A percentile compares a stretch with the other conserved stretches of the same genome.
Evolutionary conservation across 2,329 filamentous ascomycete genomes (phyloP).

Genomic region (Monosporascus sp.): DNA sequence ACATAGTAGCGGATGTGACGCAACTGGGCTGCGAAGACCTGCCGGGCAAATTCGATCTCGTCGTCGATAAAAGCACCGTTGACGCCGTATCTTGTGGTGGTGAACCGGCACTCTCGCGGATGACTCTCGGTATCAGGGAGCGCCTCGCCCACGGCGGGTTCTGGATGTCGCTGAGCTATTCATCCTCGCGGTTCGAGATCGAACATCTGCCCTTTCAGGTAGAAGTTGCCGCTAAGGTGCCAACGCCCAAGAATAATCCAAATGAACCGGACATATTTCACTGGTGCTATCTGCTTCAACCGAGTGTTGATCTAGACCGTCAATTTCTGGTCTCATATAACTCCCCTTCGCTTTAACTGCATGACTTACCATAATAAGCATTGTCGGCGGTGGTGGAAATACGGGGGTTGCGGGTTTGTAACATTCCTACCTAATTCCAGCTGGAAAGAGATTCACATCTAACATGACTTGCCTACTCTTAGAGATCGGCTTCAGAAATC

Average conservation of each 20-base stretch:
- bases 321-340: background rate
- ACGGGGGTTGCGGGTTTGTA: no score
- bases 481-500: no score
- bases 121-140: slow-evolving; percentile 32
- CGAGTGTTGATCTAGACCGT: slow-evolving; percentile 6
- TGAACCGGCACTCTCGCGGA: slow-evolving; percentile 29
- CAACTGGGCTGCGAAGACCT: slow-evolving; percentile 20
- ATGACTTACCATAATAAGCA: no score
- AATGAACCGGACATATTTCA: slow-evolving; percentile 42
- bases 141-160: slow-evolving; percentile 31
- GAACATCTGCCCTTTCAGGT: slow-evolving; percentile 35
- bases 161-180: slow-evolving; percentile 47
- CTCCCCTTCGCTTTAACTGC: no score
- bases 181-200: slow-evolving; percentile 34
- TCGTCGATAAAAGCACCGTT: slow-evolving; percentile 45
- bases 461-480: no score
- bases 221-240: slow-evolving; percentile 36
- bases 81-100: slow-evolving; percentile 45
- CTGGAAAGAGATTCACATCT: no score
- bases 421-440: no score
- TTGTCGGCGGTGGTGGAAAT: no score
- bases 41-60: slow-evolving; percentile 31
- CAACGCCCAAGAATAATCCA: slow-evolving; percentile 33
- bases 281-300: slow-evolving; percentile 39
- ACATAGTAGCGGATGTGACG: slow-evolving; percentile 41